Evolutionary conservation across 768 basidiomycete genomes (phyloP).

Genomic region (Lentinus brumalis): DNA sequence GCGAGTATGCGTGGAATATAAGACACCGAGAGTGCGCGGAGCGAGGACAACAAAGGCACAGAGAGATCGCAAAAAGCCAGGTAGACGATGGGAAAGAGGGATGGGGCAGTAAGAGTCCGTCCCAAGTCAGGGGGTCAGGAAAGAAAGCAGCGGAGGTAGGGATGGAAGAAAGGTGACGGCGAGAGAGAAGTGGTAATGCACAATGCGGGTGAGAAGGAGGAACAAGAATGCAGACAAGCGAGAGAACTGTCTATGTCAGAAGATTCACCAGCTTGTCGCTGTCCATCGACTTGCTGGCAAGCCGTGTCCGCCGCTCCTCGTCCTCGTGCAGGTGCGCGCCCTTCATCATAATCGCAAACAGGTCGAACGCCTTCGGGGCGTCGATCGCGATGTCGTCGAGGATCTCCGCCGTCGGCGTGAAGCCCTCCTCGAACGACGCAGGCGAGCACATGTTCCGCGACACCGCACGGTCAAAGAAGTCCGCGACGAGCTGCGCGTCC

Average conservation of each 20-base stretch:
- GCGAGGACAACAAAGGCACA: conserved; percentile 7
- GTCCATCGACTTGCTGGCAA: conserved; percentile 64
- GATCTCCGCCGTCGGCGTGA: conserved; percentile 66
- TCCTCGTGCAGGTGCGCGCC: conserved; percentile 62
- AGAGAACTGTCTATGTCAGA: conserved; percentile 46
- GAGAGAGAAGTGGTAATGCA: background rate
- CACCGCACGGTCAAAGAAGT: conserved; percentile 67
- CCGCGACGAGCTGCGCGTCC: conserved; percentile 75
- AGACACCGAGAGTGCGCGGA: conserved; percentile 20
- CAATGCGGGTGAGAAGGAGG: conserved; percentile 1
- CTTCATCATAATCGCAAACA: conserved; percentile 75
- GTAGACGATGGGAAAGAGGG: conserved; percentile 6
- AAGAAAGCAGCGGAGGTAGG: conserved; percentile 9
- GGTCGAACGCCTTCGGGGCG: conserved; percentile 80
- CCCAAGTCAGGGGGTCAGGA: background rate
- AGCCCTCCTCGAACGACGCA: conserved; percentile 73
- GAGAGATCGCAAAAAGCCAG: conserved; percentile 14
- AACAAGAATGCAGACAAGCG: conserved; percentile 10
- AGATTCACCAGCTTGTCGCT: conserved; percentile 60
- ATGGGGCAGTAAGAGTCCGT: background rate
- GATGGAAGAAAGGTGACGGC: conserved; percentile 6
- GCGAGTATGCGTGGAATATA: conserved; percentile 23
- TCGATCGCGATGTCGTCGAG: conserved; percentile 91
- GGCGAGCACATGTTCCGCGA: conserved; percentile 61
- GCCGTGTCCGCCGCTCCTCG: conserved; percentile 54